phyloP scores from a whole-genome alignment of 208 protist species.

The Crithidia expoeki region DNA sequence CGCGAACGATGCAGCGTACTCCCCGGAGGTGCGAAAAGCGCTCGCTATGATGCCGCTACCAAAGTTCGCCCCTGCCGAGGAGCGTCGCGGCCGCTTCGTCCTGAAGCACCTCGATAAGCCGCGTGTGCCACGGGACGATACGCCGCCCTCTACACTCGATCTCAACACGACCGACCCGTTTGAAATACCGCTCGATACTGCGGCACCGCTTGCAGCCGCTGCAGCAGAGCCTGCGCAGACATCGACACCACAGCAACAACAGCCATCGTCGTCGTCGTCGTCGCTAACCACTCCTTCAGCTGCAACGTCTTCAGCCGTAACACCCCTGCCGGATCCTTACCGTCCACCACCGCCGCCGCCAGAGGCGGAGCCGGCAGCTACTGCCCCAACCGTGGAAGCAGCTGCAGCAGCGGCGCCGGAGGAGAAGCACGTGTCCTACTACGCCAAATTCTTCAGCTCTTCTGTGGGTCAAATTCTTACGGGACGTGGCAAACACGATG shows the following conservation, averaged over 20 bases:
- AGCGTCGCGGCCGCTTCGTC: conserved; percentile 42
- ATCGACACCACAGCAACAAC: no score
- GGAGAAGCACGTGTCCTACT: conserved; percentile 53
- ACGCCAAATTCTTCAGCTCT: conserved; percentile 69
- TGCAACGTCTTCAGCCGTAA: not conserved
- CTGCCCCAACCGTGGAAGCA: no score
- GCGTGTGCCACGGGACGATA: not conserved
- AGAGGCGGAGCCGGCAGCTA: conserved; percentile 2
- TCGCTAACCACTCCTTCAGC: not conserved
- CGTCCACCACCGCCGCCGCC: not conserved
- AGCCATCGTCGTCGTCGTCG: not conserved
- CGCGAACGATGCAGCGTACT: conserved; percentile 32
- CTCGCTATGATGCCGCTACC: conserved; percentile 67
- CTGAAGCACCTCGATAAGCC: conserved; percentile 39
- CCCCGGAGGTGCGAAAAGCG: conserved; percentile 54
- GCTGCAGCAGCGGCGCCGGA: not conserved
- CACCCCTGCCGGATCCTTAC: not conserved
- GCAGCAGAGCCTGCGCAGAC: conserved; percentile 6
- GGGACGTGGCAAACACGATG: conserved; percentile 29
- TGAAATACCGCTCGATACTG: conserved; percentile 4
- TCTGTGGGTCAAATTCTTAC: conserved; percentile 56
- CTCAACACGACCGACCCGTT: conserved; percentile 27
- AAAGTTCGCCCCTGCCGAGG: conserved; percentile 3
- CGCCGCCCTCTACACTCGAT: conserved; percentile 14
- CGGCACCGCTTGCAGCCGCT: not conserved